These are phyloP conservation scores for Puccinia polysora DNA, from an alignment of 1,284 basidiomycete genomes.

Conservation along the genomic window DNA sequence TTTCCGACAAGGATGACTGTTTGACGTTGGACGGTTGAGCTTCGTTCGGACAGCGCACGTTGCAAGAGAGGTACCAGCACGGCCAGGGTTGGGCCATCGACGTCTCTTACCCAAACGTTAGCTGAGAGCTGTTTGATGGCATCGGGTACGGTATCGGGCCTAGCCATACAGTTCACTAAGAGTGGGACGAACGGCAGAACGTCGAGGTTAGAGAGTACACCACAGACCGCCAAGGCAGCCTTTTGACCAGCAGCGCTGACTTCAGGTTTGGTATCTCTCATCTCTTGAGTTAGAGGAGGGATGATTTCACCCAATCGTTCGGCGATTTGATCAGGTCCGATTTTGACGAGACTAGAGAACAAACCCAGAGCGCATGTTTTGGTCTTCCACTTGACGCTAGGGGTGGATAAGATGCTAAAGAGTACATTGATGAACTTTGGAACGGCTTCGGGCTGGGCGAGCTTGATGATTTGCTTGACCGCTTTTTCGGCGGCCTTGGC, in stretches of 20 bases:
- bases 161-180: constrained; percentile 81
- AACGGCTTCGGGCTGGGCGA: constrained; percentile 76
- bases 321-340: constrained; percentile 70
- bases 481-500: constrained; percentile 73
- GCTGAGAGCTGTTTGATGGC: constrained; percentile 93
- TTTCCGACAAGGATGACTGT: constrained; percentile 94
- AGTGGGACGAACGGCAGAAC: constrained; percentile 81
- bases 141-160: constrained; percentile 73
- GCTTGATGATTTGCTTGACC: constrained; percentile 77
- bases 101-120: constrained; percentile 95
- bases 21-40: constrained; percentile 67
- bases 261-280: constrained; percentile 97
- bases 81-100: constrained; percentile 89
- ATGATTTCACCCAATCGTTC: constrained; percentile 75
- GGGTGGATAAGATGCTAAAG: constrained; percentile 67
- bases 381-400: constrained; percentile 79
- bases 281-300: constrained; percentile 79
- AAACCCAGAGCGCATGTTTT: constrained; percentile 87
- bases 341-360: constrained; percentile 48
- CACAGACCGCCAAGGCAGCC: constrained; percentile 86
- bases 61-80: constrained; percentile 88
- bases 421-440: constrained; percentile 66
- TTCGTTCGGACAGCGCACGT: constrained; percentile 90
- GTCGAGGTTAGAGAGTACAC: constrained; percentile 89
- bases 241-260: constrained; percentile 83